Base-by-base conservation (phyloP, 108 stramenopile species). In the Conticribra guillardii region DNA sequence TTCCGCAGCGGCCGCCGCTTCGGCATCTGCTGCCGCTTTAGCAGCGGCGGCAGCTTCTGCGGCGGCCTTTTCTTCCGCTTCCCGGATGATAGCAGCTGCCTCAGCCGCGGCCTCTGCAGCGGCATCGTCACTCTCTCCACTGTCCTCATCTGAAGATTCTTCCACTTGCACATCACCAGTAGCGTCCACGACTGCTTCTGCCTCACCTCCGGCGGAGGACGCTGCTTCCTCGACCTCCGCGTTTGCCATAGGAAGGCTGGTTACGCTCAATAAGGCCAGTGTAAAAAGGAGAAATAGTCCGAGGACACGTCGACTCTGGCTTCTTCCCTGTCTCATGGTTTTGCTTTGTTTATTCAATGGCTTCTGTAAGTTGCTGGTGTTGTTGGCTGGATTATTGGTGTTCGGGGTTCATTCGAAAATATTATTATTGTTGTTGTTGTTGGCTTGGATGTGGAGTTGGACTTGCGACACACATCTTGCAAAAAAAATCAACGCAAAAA, bases 121-220 rank as follows among this genome's bases (percentile, higher is more conserved):
- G 23, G 50, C 69, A 19, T 46, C 50, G n/a, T 27, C 50, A 29
- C 22, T 37, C 44, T 58, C n/a, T 64, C 62, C 17, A 47, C 51
- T 59, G 48, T n/a, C 52, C 21, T 28, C 30, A 5, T 23, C 34
- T 19, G 53, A 30, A 60, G 54, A 24, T 29, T 65, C 60, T 41
- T 53, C 73, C 46, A 74, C 44, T n/a, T 59, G 50, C 4, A 74
- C 59, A 15, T 74, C 64, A 15, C 73, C 73, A 9, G 64, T 28
- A 14, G 58, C 46, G 34, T 74, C 65, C 15, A 74, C 51, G 48
- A 61, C 71, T 26, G 71, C 71, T 34, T 66, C 64, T 15, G 48
- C 67, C 16, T 16, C 37, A 19, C 49, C 54, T 18, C 31, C 54
- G 21, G 37, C 45, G 27, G 62, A 48, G 44, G 29, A n/a, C 9